phyloP scores from a whole-genome alignment of 805 yeast species.

The Zygosaccharomyces bailii region DNA sequence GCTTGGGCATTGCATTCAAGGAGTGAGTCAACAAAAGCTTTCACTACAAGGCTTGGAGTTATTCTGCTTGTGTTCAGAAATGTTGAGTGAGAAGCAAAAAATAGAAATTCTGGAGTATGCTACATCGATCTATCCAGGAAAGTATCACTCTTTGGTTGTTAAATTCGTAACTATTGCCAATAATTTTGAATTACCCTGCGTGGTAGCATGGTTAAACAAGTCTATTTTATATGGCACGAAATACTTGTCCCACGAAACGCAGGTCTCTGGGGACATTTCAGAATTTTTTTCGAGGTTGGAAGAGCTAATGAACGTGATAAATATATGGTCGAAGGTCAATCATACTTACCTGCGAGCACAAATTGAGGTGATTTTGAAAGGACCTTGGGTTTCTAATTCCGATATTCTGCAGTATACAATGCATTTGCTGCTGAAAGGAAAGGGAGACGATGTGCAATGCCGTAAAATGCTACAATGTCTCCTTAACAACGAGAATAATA shows the following conservation, averaged over 20 bases:
- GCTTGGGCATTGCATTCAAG: constrained; percentile 10
- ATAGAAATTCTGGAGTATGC: constrained; percentile 28
- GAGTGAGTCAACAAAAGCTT: constrained; percentile 11
- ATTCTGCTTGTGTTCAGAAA: constrained; percentile 9
- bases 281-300: constrained; percentile 37
- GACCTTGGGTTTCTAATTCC: constrained; percentile 44
- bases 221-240: constrained; percentile 60
- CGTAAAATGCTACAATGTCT: constrained; percentile 61
- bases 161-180: constrained; percentile 21
- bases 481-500: constrained; percentile 48
- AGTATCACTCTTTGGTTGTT: constrained; percentile 33
- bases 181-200: constrained; percentile 19
- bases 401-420: constrained; percentile 46
- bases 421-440: constrained; percentile 39
- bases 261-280: constrained; percentile 29
- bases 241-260: constrained; percentile 49
- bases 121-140: constrained; percentile 27
- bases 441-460: constrained; percentile 39
- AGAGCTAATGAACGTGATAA: constrained; percentile 28
- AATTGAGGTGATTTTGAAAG: constrained; percentile 54
- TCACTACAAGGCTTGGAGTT: constrained; percentile 12
- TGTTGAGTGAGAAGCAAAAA: constrained; percentile 26
- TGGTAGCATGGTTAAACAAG: constrained; percentile 53
- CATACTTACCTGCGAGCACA: constrained; percentile 54
- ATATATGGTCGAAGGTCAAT: constrained; percentile 44